These are phyloP conservation scores for Petunia hybrid DNA, from an alignment of 305 asterid genomes.

Conservation along the genomic window DNA sequence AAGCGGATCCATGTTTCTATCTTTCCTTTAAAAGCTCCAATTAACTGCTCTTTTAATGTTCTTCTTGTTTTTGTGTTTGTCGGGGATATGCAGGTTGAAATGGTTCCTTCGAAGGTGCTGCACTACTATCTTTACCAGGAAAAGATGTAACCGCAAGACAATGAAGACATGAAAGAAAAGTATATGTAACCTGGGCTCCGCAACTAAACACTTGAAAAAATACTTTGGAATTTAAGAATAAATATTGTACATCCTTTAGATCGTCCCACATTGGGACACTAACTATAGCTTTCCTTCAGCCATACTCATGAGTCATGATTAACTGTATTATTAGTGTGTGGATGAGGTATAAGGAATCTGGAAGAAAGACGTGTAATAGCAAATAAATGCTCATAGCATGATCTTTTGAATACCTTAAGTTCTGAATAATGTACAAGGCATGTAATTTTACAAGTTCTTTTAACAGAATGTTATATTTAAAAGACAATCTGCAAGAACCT, in stretches of 20 bases:
- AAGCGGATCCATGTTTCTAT: not conserved
- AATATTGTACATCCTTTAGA: not conserved
- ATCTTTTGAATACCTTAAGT: constrained; percentile 17
- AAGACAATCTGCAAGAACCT: constrained; percentile 1
- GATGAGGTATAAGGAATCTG: not conserved
- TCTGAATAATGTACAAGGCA: constrained; percentile 17
- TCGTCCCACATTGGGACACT: not conserved
- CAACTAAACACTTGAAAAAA: not conserved
- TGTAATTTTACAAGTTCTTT: constrained; percentile 17
- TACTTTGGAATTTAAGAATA: not conserved
- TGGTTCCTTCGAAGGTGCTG: constrained; percentile 26
- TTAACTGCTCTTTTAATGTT: not conserved
- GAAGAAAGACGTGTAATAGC: constrained; percentile 10
- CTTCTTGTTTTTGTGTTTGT: not conserved
- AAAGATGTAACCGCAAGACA: not conserved
- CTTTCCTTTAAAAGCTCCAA: not conserved
- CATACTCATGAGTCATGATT: too few relatives aligned
- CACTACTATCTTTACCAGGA: constrained; percentile 5
- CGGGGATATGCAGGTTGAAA: constrained; percentile 30
- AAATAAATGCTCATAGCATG: not conserved
- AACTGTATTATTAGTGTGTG: too few relatives aligned
- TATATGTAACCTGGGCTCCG: too few relatives aligned
- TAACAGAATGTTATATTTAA: constrained; percentile 5
- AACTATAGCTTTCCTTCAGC: not conserved
- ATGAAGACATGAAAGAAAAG: not conserved